Percentiles rank a stretch among this genome's conserved stretches.
Conservation (phyloP, 768 basidiomycete genomes). For the Tricholoma furcatifolium region DNA sequence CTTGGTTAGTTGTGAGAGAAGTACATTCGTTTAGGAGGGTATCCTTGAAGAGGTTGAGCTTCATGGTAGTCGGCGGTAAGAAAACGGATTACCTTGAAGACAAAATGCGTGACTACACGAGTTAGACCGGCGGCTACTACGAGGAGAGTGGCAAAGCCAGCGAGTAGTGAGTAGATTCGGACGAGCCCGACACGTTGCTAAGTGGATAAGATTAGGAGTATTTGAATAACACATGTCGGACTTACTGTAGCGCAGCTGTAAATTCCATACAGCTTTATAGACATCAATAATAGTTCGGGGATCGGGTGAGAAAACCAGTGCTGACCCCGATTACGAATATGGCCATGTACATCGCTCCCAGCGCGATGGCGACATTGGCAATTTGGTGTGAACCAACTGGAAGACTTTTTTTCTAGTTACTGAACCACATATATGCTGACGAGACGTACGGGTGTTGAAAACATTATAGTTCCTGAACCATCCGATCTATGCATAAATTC, state of each 20-base stretch:
- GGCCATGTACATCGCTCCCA: constrained; percentile 57
- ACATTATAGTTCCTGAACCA: constrained; percentile 54
- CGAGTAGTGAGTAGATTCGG: constrained; percentile 55
- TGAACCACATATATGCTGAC: neutral
- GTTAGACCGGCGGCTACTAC: constrained; percentile 52
- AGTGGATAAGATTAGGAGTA: neutral
- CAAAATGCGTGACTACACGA: constrained; percentile 63
- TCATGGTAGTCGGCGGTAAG: too few species aligned
- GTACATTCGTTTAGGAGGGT: constrained; percentile 60
- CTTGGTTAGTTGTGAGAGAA: constrained; percentile 31
- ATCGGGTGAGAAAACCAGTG: neutral
- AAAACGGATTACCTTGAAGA: constrained; percentile 50
- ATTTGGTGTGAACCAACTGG: constrained; percentile 43
- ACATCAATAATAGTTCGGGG: neutral
- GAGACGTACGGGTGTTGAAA: constrained; percentile 46
- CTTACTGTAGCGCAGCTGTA: constrained; percentile 50
- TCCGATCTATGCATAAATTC: constrained; percentile 43
- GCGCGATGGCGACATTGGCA: constrained; percentile 52
- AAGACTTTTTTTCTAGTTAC: neutral
- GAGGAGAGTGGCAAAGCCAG: constrained; percentile 44
- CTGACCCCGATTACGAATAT: constrained; percentile 49
- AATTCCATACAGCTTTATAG: constrained; percentile 45
- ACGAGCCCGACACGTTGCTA: constrained; percentile 58
- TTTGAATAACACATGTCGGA: constrained; percentile 4
- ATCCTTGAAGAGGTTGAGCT: constrained; percentile 33